Percentiles rank a stretch among this genome's conserved stretches.
Conservation (phyloP, 2,329 filamentous ascomycete genomes). For the Arthrobotrys iridis region DNA sequence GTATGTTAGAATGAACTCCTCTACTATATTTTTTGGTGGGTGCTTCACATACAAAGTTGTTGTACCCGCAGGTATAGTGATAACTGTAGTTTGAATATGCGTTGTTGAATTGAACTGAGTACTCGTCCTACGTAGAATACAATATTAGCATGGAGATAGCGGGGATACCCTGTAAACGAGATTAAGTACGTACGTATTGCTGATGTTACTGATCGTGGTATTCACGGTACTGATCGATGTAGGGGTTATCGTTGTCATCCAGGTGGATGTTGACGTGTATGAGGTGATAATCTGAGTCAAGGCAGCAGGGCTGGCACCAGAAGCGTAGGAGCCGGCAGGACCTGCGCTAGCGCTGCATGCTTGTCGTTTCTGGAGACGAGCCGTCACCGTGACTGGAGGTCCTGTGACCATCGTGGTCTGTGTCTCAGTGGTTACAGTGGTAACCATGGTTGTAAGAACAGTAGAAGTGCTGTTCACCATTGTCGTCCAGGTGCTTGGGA, state of each 20-base stretch:
- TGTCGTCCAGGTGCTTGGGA: conserved; percentile 3
- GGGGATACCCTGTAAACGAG: not conserved
- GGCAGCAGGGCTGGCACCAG: not conserved
- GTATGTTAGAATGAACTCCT: too few species aligned
- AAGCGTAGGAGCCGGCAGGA: conserved; percentile 11
- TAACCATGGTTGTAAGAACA: not conserved
- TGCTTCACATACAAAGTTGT: not conserved
- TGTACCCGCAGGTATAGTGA: not conserved
- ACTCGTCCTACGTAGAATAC: not conserved
- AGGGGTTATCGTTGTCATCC: too few species aligned
- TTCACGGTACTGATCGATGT: not conserved
- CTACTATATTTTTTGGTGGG: too few species aligned
- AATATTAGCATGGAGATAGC: not conserved
- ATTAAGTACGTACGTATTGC: conserved; percentile 2
- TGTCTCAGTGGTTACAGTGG: conserved; percentile 7
- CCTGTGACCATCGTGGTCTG: not conserved
- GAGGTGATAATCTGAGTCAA: not conserved
- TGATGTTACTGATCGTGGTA: not conserved
- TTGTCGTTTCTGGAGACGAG: not conserved
- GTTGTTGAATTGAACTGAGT: not conserved
- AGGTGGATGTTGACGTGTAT: not conserved
- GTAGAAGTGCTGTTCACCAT: conserved; percentile 1
- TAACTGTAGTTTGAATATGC: not conserved
- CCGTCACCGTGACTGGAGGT: not conserved
- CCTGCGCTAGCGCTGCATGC: conserved; percentile 13